These are phyloP conservation scores for Rutstroemia sp. DNA, from an alignment of 2,329 filamentous ascomycete genomes.

Conservation along the genomic window DNA sequence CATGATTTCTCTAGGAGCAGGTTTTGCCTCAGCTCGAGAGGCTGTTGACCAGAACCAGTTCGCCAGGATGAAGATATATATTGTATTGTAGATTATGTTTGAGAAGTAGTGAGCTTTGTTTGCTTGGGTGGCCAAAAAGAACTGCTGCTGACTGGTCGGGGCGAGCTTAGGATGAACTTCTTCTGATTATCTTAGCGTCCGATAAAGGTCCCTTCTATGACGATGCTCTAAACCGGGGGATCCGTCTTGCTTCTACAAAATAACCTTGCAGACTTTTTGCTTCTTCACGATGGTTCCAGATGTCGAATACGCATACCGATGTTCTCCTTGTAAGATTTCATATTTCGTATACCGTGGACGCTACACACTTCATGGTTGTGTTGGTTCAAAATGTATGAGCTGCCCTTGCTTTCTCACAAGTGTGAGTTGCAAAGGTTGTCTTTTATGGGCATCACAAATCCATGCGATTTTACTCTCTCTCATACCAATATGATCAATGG, in stretches of 20 bases:
- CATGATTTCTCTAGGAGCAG: conserved; percentile 16
- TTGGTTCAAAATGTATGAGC: background rate
- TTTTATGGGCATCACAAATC: background rate
- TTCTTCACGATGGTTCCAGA: conserved; percentile 23
- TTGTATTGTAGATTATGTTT: background rate
- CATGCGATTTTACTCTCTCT: background rate
- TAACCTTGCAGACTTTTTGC: background rate
- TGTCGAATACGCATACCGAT: conserved; percentile 45
- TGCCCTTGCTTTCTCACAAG: background rate
- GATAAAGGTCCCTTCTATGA: conserved; percentile 15
- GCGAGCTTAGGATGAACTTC: conserved; percentile 2
- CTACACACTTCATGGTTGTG: no score
- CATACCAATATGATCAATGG: no score
- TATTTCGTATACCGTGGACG: background rate
- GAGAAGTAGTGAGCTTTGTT: background rate
- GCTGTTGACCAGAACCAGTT: conserved; percentile 25
- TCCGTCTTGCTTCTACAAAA: conserved; percentile 1
- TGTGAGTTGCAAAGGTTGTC: background rate
- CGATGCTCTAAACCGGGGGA: conserved; percentile 4
- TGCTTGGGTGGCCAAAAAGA: conserved; percentile 2
- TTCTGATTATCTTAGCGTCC: conserved; percentile 10
- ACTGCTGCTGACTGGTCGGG: background rate
- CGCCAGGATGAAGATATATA: conserved; percentile 22
- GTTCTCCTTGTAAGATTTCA: conserved; percentile 45
- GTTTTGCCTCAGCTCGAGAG: conserved; percentile 21